Evolutionary conservation across 371 early-diverging fungal species (phyloP), one percentile per base, ranked within the genome.

Genomic region (Funneliformis caledonium): DNA sequence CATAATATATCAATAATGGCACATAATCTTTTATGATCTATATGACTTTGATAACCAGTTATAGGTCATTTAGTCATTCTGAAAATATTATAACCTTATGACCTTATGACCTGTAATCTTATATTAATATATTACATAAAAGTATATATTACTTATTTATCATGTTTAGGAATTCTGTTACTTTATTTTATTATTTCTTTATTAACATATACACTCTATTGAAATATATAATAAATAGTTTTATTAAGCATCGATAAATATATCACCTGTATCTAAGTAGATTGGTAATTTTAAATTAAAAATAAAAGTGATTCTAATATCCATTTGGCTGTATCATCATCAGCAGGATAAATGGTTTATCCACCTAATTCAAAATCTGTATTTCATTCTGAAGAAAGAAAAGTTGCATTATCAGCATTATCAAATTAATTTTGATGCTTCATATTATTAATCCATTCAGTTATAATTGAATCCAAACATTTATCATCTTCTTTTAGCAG

Each of bases 271-370:
- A n/a, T 4, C 64, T 62, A 62, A 62, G 22, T n/a, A 62, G 2
- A 9, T 62, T 14, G 64, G 64, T 9, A 9, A 22, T 22, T 62
- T 9, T 62, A 62, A 62, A n/a, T n/a, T n/a, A n/a, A 9, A 62
- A 42, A 37, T 56, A 73, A 73, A 37, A 73, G 42, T 52, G 9
- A 10, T 73, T 52, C 48, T 7, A 73, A 52, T 4, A 10, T 8
- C 56, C 5, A 73, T 52, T 73, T 73, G 48, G 73, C 50, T n/a
- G 7, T 10, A 52, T 12, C 5, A 52, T 73, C 56, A 73, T 73
- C 73, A 47, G 73, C 56, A 22, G 31, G 56, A 73, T 73, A 33
- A 73, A 73, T 56, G 56, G 16, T 52, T 0, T 52, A 19, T 52
- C 56, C 73, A 73, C 31, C 22, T 14, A 70, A 70, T n/a, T 33